Evolutionary conservation across 2,329 filamentous ascomycete genomes (phyloP).

Genomic region (Periconia sp.): DNA sequence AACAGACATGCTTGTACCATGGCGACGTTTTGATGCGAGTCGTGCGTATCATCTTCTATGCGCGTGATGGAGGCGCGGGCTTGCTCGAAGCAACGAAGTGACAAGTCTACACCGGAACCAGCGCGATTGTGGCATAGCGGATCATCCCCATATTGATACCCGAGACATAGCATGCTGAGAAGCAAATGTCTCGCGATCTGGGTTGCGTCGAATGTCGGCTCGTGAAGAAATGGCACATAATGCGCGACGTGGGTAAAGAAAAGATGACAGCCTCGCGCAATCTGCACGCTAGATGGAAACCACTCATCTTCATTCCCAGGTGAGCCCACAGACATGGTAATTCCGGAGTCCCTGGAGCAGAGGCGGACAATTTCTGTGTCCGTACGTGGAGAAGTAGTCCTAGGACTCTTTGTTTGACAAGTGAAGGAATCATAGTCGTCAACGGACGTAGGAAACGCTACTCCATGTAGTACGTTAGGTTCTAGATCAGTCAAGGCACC

Average conservation of each 20-base stretch:
- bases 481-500: too few species aligned
- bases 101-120: conserved; percentile 16
- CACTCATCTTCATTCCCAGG: conserved; percentile 14
- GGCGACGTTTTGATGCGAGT: conserved; percentile 4
- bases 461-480: too few species aligned
- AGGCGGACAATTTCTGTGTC: too few species aligned
- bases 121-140: conserved; percentile 13
- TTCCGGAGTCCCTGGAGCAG: too few species aligned
- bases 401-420: too few species aligned
- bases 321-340: background rate
- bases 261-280: conserved; percentile 13
- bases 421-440: too few species aligned
- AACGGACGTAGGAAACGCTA: too few species aligned
- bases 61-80: conserved; percentile 18
- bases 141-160: conserved; percentile 25
- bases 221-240: conserved; percentile 20
- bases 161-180: conserved; percentile 21
- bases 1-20: conserved; percentile 25
- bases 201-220: conserved; percentile 18
- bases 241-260: conserved; percentile 19
- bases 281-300: conserved; percentile 13
- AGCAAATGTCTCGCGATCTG: conserved; percentile 13
- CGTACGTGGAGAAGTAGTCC: too few species aligned
- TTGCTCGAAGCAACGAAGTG: conserved; percentile 18
- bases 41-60: conserved; percentile 11